phyloP scores from a whole-genome alignment of 1,284 basidiomycete species.

The Entoloma clypeatum region DNA sequence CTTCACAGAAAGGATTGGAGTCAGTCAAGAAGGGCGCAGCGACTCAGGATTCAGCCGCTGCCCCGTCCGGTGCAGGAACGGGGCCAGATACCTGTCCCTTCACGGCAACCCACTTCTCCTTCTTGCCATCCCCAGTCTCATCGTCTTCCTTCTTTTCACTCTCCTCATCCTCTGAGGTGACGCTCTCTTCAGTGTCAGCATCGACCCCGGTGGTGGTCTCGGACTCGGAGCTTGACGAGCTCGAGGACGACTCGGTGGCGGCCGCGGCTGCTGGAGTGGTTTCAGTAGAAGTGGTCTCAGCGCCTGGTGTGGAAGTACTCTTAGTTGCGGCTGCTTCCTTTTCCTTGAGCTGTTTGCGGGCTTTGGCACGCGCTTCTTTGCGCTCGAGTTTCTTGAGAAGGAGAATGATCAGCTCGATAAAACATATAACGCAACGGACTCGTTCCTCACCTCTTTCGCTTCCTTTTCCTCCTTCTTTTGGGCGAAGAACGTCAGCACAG shows the following conservation, averaged over 20 bases:
- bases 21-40: too few relatives aligned
- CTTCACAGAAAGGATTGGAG: too few relatives aligned
- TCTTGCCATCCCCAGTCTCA: conserved; percentile 32
- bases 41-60: too few relatives aligned
- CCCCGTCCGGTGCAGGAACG: conserved; percentile 16
- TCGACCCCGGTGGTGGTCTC: conserved; percentile 59
- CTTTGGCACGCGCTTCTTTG: conserved; percentile 51
- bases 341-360: conserved; percentile 48
- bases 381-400: conserved; percentile 47
- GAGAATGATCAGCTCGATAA: conserved; percentile 3
- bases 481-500: conserved; percentile 10
- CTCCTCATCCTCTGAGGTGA: conserved; percentile 67
- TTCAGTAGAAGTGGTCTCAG: conserved; percentile 31
- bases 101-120: conserved; percentile 75
- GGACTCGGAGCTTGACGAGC: conserved; percentile 50
- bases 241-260: conserved; percentile 27
- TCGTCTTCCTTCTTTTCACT: conserved; percentile 36
- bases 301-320: conserved; percentile 33
- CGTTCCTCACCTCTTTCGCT: conserved; percentile 38
- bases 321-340: conserved; percentile 33
- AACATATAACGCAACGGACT: conserved; percentile 2
- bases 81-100: conserved; percentile 28
- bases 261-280: conserved; percentile 30
- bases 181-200: conserved; percentile 68
- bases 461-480: conserved; percentile 52